phyloP scores from a whole-genome alignment of 2,329 filamentous ascomycete genomes.

The Blumeria graminis region DNA sequence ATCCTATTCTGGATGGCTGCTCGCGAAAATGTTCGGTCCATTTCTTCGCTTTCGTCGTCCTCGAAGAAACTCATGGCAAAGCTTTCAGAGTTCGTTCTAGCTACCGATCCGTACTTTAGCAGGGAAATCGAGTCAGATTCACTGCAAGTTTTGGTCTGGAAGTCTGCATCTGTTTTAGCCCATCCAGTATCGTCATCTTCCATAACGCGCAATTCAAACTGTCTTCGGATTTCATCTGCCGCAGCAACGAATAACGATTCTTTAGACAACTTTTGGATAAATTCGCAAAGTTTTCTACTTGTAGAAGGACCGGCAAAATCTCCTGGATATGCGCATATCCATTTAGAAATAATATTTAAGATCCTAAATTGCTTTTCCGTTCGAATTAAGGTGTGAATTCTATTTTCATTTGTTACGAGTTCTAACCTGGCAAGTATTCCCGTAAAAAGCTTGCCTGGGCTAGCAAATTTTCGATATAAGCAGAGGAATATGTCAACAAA shows the following conservation, averaged over 20 bases:
- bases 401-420: slow-evolving; percentile 38
- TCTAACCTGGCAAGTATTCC: slow-evolving; percentile 60
- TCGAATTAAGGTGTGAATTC: slow-evolving; percentile 46
- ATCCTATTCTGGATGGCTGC: slow-evolving; percentile 10
- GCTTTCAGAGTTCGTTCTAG: slow-evolving; percentile 6
- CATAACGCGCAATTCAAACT: slow-evolving; percentile 44
- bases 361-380: slow-evolving; percentile 64
- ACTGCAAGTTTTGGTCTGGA: slow-evolving; percentile 9
- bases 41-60: slow-evolving; percentile 6
- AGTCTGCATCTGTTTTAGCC: slow-evolving; percentile 55
- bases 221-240: slow-evolving; percentile 61
- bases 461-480: slow-evolving; percentile 78
- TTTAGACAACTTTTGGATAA: slow-evolving; percentile 48
- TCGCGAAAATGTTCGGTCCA: slow-evolving; percentile 9
- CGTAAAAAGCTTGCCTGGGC: slow-evolving; percentile 53
- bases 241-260: slow-evolving; percentile 67
- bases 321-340: slow-evolving; percentile 74
- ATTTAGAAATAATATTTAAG: slow-evolving; percentile 63
- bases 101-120: slow-evolving; percentile 5
- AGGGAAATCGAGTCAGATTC: slow-evolving; percentile 9
- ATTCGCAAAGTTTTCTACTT: slow-evolving; percentile 44
- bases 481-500: slow-evolving; percentile 78
- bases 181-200: slow-evolving; percentile 86
- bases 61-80: slow-evolving; percentile 8
- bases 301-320: slow-evolving; percentile 70